These are phyloP conservation scores for Cicer arietinum DNA, from an alignment of 306 rosid species.

Conservation along the genomic window DNA sequence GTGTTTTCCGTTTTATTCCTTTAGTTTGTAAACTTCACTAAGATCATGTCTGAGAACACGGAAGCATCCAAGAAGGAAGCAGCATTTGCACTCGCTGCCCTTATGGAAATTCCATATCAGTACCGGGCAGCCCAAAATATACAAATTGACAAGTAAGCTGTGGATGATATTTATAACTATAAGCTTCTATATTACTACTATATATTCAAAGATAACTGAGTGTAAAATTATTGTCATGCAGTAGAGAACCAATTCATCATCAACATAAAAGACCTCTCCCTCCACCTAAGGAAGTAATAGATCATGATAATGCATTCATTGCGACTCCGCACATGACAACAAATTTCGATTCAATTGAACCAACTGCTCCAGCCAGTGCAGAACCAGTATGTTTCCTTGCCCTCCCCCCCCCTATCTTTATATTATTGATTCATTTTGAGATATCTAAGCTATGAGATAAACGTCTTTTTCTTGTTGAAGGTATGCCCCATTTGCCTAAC, in stretches of 20 bases:
- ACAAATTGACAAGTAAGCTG: conserved; percentile 56
- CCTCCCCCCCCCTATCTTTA: background rate
- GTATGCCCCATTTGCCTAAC: conserved; percentile 90
- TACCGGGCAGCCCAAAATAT: conserved; percentile 73
- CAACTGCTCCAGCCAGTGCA: conserved; percentile 53
- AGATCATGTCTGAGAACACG: conserved; percentile 80
- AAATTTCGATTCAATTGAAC: conserved; percentile 49
- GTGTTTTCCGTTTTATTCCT: conserved; percentile 31
- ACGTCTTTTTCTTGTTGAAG: conserved; percentile 51
- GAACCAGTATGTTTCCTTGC: conserved; percentile 63
- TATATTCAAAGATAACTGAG: conserved; percentile 30
- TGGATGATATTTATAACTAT: conserved; percentile 1
- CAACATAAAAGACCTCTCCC: conserved; percentile 65
- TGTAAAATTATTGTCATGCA: conserved; percentile 45
- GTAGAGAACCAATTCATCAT: conserved; percentile 52
- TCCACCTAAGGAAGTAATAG: conserved; percentile 77
- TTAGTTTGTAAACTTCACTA: conserved; percentile 95
- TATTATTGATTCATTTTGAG: conserved; percentile 33
- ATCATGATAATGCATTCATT: conserved; percentile 65
- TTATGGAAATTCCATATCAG: conserved; percentile 95
- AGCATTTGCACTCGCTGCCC: conserved; percentile 93
- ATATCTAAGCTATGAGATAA: conserved; percentile 34
- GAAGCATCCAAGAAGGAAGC: conserved; percentile 84
- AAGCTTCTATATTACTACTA: background rate
- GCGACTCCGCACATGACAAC: conserved; percentile 43